These are phyloP conservation scores for Coemansia sp. DNA, from an alignment of 192 early-diverging fungal genomes.

Conservation along the genomic window DNA sequence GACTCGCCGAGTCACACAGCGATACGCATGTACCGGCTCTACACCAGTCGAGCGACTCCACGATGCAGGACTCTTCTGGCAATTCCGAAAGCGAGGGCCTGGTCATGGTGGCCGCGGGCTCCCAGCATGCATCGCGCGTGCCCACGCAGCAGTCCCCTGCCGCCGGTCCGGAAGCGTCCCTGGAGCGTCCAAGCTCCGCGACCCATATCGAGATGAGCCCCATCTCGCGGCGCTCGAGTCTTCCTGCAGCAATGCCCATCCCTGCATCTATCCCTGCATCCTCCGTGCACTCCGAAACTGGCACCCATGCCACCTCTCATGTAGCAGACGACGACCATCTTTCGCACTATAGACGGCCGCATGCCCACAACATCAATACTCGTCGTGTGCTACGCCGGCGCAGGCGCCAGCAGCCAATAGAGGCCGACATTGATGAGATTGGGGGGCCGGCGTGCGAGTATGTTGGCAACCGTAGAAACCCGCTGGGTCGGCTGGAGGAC, in stretches of 20 bases:
- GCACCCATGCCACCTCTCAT: neutral
- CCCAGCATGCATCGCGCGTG: slow-evolving; percentile 17
- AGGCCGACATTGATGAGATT: slow-evolving; percentile 2
- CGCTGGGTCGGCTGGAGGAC: slow-evolving; percentile 39
- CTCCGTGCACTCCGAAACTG: neutral
- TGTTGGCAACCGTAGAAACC: slow-evolving; percentile 42
- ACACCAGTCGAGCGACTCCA: neutral
- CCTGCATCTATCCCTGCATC: neutral
- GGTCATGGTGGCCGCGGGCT: slow-evolving; percentile 32
- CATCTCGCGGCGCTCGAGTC: slow-evolving; percentile 21
- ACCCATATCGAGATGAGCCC: slow-evolving; percentile 2
- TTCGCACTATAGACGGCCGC: too few relatives aligned
- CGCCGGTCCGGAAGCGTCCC: slow-evolving; percentile 22
- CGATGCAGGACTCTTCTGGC: neutral
- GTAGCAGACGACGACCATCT: too few relatives aligned
- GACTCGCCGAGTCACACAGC: slow-evolving; percentile 4
- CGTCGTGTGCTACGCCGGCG: slow-evolving; percentile 6
- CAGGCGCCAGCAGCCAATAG: neutral
- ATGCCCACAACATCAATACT: too few relatives aligned
- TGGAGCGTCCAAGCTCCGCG: neutral
- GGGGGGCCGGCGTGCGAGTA: slow-evolving; percentile 27
- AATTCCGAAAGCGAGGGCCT: slow-evolving; percentile 17
- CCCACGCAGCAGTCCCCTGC: slow-evolving; percentile 12
- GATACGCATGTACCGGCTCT: slow-evolving; percentile 10
- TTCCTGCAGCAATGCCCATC: slow-evolving; percentile 2